phyloP scores from a whole-genome alignment of 306 rosid genomes.

The Coriaria nepalensis region DNA sequence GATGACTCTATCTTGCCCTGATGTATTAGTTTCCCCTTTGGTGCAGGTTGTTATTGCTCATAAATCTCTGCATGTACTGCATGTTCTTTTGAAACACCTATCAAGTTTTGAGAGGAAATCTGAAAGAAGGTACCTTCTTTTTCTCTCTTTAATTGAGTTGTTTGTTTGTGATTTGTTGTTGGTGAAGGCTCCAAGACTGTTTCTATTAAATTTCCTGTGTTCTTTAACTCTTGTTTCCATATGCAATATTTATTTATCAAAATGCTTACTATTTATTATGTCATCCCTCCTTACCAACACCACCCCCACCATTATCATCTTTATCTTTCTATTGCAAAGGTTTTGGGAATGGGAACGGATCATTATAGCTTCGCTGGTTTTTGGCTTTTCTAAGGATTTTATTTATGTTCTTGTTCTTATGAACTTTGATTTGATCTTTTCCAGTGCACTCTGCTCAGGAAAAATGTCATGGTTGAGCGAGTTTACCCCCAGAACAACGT shows the following conservation, averaged over 20 bases:
- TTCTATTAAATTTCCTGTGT: no score
- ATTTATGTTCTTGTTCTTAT: slow-evolving; percentile 41
- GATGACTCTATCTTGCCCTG: slow-evolving; percentile 3
- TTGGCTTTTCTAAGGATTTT: slow-evolving; percentile 3
- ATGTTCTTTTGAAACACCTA: slow-evolving; percentile 50
- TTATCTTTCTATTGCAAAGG: no score
- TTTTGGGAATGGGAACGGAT: no score
- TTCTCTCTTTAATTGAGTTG: neutral
- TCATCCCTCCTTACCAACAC: no score
- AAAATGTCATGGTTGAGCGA: slow-evolving; percentile 51
- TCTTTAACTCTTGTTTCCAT: no score
- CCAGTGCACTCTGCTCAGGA: slow-evolving; percentile 99
- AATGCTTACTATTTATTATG: no score
- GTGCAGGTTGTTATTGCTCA: slow-evolving; percentile 51
- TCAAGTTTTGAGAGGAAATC: slow-evolving; percentile 30
- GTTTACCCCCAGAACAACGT: slow-evolving; percentile 23
- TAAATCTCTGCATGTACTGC: slow-evolving; percentile 53
- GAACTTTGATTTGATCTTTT: slow-evolving; percentile 92
- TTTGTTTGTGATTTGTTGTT: neutral
- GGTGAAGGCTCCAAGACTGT: neutral
- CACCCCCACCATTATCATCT: no score
- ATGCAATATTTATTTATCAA: no score
- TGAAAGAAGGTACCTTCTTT: slow-evolving; percentile 46
- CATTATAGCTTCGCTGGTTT: slow-evolving; percentile 4
- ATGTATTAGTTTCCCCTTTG: slow-evolving; percentile 14